Evolutionary conservation across 331 rosid species (phyloP).

Genomic region (Acacia concinna): DNA sequence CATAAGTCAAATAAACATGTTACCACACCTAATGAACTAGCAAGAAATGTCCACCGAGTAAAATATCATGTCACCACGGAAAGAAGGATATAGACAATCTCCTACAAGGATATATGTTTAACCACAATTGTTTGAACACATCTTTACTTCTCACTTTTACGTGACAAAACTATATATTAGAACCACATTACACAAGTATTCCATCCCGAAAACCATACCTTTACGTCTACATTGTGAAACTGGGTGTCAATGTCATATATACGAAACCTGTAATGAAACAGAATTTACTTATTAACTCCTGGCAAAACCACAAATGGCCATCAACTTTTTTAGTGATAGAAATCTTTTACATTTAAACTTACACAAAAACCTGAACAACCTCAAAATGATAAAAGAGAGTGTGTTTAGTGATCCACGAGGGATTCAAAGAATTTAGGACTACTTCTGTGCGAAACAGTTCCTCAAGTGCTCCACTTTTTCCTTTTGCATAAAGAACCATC

Average conservation of each 20-base stretch:
- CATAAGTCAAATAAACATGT: constrained; percentile 37
- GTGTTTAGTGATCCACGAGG: constrained; percentile 80
- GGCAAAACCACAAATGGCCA: constrained; percentile 34
- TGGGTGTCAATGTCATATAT: constrained; percentile 85
- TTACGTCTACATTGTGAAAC: constrained; percentile 74
- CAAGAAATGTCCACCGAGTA: constrained; percentile 17
- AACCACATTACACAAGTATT: constrained; percentile 18
- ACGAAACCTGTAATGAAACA: constrained; percentile 65
- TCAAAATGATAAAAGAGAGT: constrained; percentile 72
- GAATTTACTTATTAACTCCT: constrained; percentile 30
- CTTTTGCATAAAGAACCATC: constrained; percentile 73
- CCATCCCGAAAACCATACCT: constrained; percentile 52
- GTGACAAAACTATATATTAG: background rate
- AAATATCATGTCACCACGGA: constrained; percentile 3
- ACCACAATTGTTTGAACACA: constrained; percentile 11
- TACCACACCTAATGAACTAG: constrained; percentile 20
- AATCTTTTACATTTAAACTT: constrained; percentile 50
- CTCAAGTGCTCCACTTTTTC: constrained; percentile 73
- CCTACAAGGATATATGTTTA: constrained; percentile 2
- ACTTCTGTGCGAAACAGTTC: constrained; percentile 95
- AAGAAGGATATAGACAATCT: constrained; percentile 8
- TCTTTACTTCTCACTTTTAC: constrained; percentile 9
- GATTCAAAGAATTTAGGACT: constrained; percentile 74
- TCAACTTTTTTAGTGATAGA: constrained; percentile 26
- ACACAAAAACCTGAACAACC: constrained; percentile 88